Evolutionary conservation across 257 asterid species (phyloP).

Genomic region (Solanum stenotomum): DNA sequence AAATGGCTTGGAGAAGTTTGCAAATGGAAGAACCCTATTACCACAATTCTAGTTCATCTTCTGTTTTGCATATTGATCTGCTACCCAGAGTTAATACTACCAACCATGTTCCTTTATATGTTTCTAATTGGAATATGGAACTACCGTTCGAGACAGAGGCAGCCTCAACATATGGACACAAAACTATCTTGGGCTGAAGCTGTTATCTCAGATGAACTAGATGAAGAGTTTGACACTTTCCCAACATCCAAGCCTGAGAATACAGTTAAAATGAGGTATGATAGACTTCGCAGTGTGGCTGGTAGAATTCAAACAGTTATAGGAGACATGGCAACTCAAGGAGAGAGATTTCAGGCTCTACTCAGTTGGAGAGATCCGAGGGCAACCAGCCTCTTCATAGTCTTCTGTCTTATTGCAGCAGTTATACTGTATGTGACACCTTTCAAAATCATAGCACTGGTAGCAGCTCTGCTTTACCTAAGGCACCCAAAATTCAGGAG

Average conservation of each 20-base stretch:
- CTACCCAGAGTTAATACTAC: constrained; percentile 14
- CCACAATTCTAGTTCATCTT: constrained; percentile 28
- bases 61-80: constrained; percentile 43
- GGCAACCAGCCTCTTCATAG: constrained; percentile 28
- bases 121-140: neutral
- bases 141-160: constrained; percentile 36
- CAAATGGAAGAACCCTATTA: neutral
- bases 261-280: neutral
- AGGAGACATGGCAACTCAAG: neutral
- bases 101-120: neutral
- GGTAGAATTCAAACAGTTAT: neutral
- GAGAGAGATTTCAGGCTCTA: constrained; percentile 13
- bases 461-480: constrained; percentile 14
- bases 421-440: constrained; percentile 25
- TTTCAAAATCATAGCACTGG: constrained; percentile 14
- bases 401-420: constrained; percentile 29
- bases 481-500: constrained; percentile 38
- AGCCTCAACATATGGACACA: constrained; percentile 65
- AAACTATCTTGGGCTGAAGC: constrained; percentile 58
- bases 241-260: neutral
- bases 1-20: constrained; percentile 29
- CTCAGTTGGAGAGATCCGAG: constrained; percentile 45
- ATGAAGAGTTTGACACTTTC: neutral
- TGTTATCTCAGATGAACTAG: constrained; percentile 7
- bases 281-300: neutral